These are phyloP conservation scores for Zygoascus biomembranicola DNA, from an alignment of 805 yeast genomes.

Conservation along the genomic window DNA sequence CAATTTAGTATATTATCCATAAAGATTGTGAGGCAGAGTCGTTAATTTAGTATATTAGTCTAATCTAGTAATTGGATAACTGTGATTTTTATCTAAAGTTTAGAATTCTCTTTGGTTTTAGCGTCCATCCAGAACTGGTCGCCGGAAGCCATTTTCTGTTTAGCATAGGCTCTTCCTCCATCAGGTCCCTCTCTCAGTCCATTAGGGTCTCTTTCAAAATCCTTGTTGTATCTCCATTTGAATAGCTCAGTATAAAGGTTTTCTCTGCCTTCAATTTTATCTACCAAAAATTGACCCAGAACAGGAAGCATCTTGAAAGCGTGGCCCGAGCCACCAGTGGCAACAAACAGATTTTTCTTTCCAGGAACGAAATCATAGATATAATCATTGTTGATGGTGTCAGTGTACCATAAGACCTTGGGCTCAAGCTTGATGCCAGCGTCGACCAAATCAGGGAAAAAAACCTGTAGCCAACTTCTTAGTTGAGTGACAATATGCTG, in stretches of 20 bases:
- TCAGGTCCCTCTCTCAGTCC: conserved; percentile 1
- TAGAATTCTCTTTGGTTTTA: neutral
- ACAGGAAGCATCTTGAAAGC: conserved; percentile 33
- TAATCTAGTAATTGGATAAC: no score
- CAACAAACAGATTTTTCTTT: conserved; percentile 22
- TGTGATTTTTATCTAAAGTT: neutral
- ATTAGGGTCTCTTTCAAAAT: conserved; percentile 2
- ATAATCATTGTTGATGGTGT: conserved; percentile 5
- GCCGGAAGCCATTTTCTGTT: neutral
- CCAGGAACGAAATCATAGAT: conserved; percentile 11
- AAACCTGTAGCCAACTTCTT: neutral
- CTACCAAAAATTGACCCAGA: conserved; percentile 26
- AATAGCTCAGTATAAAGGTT: neutral
- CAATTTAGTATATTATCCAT: no score
- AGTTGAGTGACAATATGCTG: conserved; percentile 1
- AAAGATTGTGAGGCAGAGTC: no score
- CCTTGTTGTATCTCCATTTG: conserved; percentile 2
- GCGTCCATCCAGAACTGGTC: neutral
- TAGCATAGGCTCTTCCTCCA: neutral
- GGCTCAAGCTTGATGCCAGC: conserved; percentile 1
- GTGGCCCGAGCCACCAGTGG: conserved; percentile 34
- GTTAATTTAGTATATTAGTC: no score
- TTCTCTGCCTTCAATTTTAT: conserved; percentile 3
- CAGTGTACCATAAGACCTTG: conserved; percentile 5
- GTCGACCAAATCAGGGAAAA: conserved; percentile 5